Conservation (phyloP, 192 early-diverging fungal species). For the Pilobolus umbonatus region DNA sequence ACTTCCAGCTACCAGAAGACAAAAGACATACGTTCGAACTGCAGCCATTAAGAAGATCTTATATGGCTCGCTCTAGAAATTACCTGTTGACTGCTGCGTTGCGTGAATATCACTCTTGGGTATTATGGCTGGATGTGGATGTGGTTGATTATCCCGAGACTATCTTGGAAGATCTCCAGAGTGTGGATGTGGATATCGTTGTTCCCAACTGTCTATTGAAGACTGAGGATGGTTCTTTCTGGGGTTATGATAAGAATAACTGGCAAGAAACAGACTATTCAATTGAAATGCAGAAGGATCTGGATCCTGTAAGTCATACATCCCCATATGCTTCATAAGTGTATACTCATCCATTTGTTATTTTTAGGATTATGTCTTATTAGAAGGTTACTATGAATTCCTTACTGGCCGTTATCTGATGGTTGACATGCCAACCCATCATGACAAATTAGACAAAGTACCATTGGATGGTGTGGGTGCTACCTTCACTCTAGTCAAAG, state of each 20-base stretch:
- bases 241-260: conserved; percentile 55
- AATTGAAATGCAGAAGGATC: conserved; percentile 35
- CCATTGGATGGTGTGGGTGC: conserved; percentile 59
- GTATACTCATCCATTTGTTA: background rate
- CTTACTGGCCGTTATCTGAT: conserved; percentile 28
- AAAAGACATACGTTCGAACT: conserved; percentile 51
- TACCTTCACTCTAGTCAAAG: conserved; percentile 54
- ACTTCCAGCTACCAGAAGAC: conserved; percentile 44
- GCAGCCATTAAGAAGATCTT: conserved; percentile 45
- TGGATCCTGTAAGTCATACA: conserved; percentile 20
- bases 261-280: conserved; percentile 52
- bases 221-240: conserved; percentile 24
- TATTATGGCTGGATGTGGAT: conserved; percentile 59
- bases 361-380: conserved; percentile 25
- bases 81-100: conserved; percentile 50
- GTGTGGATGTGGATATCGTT: conserved; percentile 51
- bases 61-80: conserved; percentile 57
- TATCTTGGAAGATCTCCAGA: conserved; percentile 51
- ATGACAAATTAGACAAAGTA: conserved; percentile 31
- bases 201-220: conserved; percentile 52
- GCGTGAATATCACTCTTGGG: conserved; percentile 47
- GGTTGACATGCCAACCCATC: conserved; percentile 33
- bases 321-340: background rate
- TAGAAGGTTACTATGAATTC: conserved; percentile 36
- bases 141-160: conserved; percentile 49